Conservation (phyloP, 2,329 filamentous ascomycete genomes). For the Penicillium sp. region DNA sequence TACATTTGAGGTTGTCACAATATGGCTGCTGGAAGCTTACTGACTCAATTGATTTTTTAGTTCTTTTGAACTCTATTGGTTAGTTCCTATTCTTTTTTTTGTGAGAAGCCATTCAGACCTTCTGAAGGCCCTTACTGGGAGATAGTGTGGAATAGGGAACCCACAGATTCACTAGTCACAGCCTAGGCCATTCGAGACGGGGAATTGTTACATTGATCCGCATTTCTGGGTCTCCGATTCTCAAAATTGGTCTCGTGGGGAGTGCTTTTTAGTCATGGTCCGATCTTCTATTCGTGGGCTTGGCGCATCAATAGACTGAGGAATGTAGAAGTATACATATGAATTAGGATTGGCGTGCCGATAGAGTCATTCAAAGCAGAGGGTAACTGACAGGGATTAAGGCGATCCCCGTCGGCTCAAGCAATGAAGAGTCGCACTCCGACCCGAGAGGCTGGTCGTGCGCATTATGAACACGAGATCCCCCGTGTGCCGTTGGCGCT, state of each 20-base stretch:
- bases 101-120: background rate
- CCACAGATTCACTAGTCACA: background rate
- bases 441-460: background rate
- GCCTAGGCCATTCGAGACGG: background rate
- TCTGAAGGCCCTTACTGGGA: background rate
- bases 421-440: background rate
- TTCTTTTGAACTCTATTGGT: too few species aligned
- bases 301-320: background rate
- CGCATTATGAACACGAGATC: background rate
- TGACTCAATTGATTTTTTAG: too few species aligned
- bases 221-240: background rate
- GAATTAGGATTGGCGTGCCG: background rate
- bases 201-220: background rate
- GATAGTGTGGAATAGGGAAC: background rate
- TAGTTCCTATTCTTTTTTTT: background rate
- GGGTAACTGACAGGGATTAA: background rate
- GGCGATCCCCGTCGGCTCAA: background rate
- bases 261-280: background rate
- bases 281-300: background rate
- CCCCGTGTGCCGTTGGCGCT: background rate
- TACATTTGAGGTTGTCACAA: too few species aligned
- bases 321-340: background rate
- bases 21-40: too few species aligned
- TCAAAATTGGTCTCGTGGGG: constrained; percentile 3
- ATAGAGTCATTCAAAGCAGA: too few species aligned